Conservation (phyloP, 768 basidiomycete species). For the Lentinula lateritia region DNA sequence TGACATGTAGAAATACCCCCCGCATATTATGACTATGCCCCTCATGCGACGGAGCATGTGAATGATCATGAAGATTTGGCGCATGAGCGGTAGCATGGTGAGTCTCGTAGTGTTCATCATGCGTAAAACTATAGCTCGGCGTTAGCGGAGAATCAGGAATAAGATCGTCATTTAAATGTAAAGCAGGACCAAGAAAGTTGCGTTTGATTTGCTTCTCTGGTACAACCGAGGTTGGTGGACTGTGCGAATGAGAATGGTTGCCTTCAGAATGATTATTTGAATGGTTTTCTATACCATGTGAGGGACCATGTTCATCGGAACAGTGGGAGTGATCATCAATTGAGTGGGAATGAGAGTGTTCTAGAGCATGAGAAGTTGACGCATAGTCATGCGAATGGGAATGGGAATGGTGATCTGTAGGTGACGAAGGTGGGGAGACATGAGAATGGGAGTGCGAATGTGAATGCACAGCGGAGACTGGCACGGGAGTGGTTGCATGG, state of each 20-base stretch:
- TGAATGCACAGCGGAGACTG: constrained; percentile 23
- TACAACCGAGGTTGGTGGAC: constrained; percentile 6
- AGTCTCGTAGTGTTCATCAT: constrained; percentile 45
- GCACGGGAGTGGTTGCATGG: constrained; percentile 8
- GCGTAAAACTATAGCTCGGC: constrained; percentile 52
- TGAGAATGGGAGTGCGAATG: constrained; percentile 29
- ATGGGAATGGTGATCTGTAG: constrained; percentile 10
- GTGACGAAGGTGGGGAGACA: constrained; percentile 10
- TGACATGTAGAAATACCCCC: constrained; percentile 95
- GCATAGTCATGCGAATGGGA: constrained; percentile 16
- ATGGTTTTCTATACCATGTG: constrained; percentile 13
- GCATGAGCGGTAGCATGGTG: constrained; percentile 34
- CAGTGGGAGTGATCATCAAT: constrained; percentile 13
- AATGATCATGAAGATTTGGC: constrained; percentile 46
- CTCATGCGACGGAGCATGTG: constrained; percentile 55
- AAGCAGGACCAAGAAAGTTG: constrained; percentile 33
- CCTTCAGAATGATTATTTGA: constrained; percentile 4
- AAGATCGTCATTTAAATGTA: constrained; percentile 27
- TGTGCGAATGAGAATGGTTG: constrained; percentile 11
- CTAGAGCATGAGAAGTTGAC: constrained; percentile 26
- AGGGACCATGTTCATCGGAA: constrained; percentile 21
- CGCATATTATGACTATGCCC: constrained; percentile 99
- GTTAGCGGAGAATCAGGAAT: constrained; percentile 49
- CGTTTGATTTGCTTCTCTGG: constrained; percentile 23
- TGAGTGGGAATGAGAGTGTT: constrained; percentile 24